Evolutionary conservation across 2,329 filamentous ascomycete species (phyloP).

Genomic region (Hansfordia pulvinata): DNA sequence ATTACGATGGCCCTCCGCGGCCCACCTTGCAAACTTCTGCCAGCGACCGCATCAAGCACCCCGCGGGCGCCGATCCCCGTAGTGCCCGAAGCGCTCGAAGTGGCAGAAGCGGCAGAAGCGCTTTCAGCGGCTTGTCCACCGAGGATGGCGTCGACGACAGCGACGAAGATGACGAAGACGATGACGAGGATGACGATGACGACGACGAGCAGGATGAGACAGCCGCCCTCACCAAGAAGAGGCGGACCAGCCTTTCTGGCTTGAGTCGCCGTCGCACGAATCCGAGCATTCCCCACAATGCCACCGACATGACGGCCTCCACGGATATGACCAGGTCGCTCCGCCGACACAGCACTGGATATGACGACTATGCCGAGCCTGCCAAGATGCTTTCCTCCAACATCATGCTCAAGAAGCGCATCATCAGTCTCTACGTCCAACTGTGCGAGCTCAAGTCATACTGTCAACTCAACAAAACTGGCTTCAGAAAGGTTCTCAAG

Average conservation of each 20-base stretch:
- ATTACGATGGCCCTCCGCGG: constrained; percentile 17
- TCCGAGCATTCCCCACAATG: constrained; percentile 21
- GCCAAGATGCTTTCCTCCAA: constrained; percentile 51
- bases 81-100: constrained; percentile 23
- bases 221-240: constrained; percentile 33
- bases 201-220: constrained; percentile 30
- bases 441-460: constrained; percentile 94
- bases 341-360: constrained; percentile 51
- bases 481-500: constrained; percentile 91
- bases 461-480: constrained; percentile 89
- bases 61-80: constrained; percentile 15
- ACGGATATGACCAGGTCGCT: constrained; percentile 43
- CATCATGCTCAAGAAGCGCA: constrained; percentile 85
- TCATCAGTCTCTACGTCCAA: constrained; percentile 77
- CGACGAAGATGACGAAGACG: constrained; percentile 51
- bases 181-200: constrained; percentile 10
- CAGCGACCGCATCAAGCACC: constrained; percentile 24
- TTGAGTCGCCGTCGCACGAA: constrained; percentile 22
- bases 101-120: no score
- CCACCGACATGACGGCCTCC: constrained; percentile 46
- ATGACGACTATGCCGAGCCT: constrained; percentile 70
- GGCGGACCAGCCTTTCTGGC: constrained; percentile 23
- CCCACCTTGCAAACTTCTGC: constrained; percentile 7
- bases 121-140: constrained; percentile 30
- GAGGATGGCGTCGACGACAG: constrained; percentile 49